These are phyloP conservation scores for Vairimorpha apis DNA, from an alignment of 371 early-diverging fungal genomes.

Conservation along the genomic window DNA sequence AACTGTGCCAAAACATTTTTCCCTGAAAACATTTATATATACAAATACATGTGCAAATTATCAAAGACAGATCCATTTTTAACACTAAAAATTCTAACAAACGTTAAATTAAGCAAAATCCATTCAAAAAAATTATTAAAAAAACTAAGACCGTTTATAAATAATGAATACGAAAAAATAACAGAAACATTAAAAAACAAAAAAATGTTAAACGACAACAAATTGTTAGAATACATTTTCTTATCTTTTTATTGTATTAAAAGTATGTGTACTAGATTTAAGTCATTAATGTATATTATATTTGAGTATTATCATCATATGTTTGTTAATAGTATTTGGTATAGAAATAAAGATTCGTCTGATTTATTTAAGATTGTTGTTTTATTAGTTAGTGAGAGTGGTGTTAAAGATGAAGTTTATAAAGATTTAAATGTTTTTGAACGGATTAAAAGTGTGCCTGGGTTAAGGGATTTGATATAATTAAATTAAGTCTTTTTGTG, in stretches of 20 bases:
- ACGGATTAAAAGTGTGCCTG: neutral
- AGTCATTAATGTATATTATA: neutral
- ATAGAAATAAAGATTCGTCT: neutral
- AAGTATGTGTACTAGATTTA: neutral
- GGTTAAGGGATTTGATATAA: slow-evolving; percentile 1
- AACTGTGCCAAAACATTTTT: neutral
- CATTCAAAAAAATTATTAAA: neutral
- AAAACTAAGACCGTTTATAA: neutral
- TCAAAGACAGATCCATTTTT: neutral
- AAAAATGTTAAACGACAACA: neutral
- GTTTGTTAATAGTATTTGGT: neutral
- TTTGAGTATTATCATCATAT: neutral
- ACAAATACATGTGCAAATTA: neutral
- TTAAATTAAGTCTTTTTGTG: too few species aligned
- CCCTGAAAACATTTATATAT: neutral
- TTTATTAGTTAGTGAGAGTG: neutral
- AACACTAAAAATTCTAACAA: neutral
- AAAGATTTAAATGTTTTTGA: neutral
- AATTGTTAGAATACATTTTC: slow-evolving; percentile 9
- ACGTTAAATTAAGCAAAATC: neutral
- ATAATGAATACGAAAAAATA: neutral
- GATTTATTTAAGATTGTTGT: slow-evolving; percentile 13
- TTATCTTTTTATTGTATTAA: neutral
- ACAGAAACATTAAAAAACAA: neutral
- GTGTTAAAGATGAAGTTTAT: neutral